A percentile compares a stretch with the other conserved stretches of the same genome.
Evolutionary conservation across 139 green algal species (phyloP).

Genomic region (Zygnema cylindricum): DNA sequence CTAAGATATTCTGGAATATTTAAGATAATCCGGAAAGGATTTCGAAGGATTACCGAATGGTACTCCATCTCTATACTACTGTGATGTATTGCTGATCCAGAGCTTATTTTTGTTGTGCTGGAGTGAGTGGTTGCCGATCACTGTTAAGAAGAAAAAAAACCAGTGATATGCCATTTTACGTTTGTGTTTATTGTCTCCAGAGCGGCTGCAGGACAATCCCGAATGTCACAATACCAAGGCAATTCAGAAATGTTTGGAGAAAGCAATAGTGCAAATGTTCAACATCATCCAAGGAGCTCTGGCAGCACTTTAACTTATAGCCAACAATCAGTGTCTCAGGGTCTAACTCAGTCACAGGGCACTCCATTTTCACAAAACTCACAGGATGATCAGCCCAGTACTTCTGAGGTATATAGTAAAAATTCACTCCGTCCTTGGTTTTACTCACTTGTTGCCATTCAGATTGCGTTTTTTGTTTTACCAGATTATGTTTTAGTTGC

Average conservation of each 20-base stretch:
- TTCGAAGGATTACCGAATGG: not conserved
- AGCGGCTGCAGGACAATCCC: not conserved
- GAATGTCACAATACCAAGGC: not conserved
- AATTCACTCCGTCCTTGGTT: not conserved
- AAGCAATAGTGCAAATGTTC: not conserved
- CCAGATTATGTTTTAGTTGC: not conserved
- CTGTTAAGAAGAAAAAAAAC: not conserved
- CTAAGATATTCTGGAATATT: not conserved
- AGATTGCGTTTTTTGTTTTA: too few species aligned
- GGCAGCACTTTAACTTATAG: not conserved
- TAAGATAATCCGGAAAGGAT: not conserved
- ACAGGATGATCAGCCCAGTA: not conserved
- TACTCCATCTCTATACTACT: not conserved
- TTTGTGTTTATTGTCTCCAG: not conserved
- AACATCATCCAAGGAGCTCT: not conserved
- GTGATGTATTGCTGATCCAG: too few species aligned
- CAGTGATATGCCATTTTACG: not conserved
- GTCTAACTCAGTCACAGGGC: not conserved
- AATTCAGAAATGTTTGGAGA: not conserved
- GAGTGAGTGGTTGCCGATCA: not conserved
- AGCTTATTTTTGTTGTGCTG: not conserved
- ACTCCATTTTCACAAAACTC: not conserved
- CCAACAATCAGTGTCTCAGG: not conserved
- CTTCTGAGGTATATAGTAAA: not conserved
- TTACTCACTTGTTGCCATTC: too few species aligned